These are phyloP conservation scores for Rhynchospora pubera DNA, from an alignment of 176 grass and related monocot species.

Conservation along the genomic window DNA sequence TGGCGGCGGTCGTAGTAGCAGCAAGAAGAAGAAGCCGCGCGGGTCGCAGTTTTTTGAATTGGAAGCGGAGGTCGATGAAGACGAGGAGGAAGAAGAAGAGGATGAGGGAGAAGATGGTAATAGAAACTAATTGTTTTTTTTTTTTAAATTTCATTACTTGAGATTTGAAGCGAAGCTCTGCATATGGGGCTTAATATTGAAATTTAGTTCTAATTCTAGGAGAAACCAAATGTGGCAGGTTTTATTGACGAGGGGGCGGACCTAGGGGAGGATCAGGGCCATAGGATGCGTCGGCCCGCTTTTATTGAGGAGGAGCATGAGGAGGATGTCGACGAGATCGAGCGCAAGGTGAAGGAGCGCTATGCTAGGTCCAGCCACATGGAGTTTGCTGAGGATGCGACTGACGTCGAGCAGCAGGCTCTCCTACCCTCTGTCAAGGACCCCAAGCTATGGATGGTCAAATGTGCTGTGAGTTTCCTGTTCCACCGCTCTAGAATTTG, in stretches of 20 bases:
- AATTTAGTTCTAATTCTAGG: not conserved
- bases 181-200: not conserved
- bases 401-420: slow-evolving; percentile 95
- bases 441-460: slow-evolving; percentile 99
- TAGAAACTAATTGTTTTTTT: not conserved
- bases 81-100: slow-evolving; percentile 90
- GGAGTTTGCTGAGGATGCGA: slow-evolving; percentile 86
- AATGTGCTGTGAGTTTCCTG: slow-evolving; percentile 64
- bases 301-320: slow-evolving; percentile 83
- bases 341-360: slow-evolving; percentile 81
- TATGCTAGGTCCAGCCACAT: slow-evolving; percentile 80
- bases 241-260: slow-evolving; percentile 90
- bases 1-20: slow-evolving; percentile 38
- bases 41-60: slow-evolving; percentile 81
- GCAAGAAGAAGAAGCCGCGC: slow-evolving; percentile 21
- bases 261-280: slow-evolving; percentile 59
- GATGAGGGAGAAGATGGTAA: slow-evolving; percentile 90
- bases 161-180: not conserved
- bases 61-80: slow-evolving; percentile 78
- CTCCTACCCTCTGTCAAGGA: slow-evolving; percentile 97
- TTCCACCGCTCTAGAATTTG: not conserved
- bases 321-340: slow-evolving; percentile 96
- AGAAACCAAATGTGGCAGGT: slow-evolving; percentile 27
- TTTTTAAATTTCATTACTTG: not conserved
- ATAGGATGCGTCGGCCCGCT: slow-evolving; percentile 49